These are phyloP conservation scores for Schizosaccharomyces cryophilus DNA, from an alignment of 805 yeast genomes.

Conservation along the genomic window DNA sequence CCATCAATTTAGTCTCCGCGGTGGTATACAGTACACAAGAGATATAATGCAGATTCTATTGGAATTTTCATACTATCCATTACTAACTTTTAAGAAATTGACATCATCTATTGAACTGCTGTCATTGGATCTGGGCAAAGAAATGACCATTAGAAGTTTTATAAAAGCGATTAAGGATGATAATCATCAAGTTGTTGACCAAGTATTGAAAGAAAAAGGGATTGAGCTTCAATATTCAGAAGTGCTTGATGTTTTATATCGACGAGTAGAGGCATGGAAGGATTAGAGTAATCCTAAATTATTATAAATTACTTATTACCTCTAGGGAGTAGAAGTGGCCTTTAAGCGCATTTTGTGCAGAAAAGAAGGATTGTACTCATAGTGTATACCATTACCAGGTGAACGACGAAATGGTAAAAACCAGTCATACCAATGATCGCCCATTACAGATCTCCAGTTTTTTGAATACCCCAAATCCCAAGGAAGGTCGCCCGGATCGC, in stretches of 20 bases:
- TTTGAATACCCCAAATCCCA: background rate
- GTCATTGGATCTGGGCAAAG: background rate
- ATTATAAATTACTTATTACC: background rate
- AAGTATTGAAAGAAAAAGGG: background rate
- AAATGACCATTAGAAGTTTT: background rate
- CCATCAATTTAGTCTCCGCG: background rate
- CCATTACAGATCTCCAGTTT: background rate
- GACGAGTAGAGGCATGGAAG: background rate
- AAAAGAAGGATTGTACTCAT: background rate
- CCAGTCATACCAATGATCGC: slow-evolving; percentile 1
- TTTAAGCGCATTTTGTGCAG: background rate
- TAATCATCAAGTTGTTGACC: background rate
- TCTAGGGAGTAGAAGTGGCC: background rate
- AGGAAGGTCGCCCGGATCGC: background rate
- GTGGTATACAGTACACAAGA: background rate
- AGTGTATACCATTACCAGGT: background rate
- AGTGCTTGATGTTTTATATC: background rate
- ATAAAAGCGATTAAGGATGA: background rate
- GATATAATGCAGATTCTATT: background rate
- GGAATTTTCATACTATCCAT: background rate
- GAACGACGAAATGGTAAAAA: background rate
- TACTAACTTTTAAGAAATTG: background rate
- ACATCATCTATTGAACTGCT: background rate
- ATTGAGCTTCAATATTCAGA: background rate
- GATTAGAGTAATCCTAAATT: background rate